Conservation (phyloP, 2,329 filamentous ascomycete species). For the Aspergillus novoparasiticus region DNA sequence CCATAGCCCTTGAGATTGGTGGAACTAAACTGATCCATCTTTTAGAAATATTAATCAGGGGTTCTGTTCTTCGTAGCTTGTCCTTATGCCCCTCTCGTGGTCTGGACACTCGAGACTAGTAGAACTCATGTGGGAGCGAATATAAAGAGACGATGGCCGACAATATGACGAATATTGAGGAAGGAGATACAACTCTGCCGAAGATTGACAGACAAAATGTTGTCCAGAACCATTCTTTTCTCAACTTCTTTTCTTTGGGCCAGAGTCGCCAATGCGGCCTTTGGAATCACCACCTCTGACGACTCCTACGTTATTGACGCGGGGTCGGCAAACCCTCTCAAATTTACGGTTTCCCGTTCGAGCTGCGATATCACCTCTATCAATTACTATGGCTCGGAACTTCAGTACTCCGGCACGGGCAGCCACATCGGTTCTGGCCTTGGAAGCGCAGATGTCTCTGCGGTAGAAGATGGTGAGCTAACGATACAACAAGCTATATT, state of each 20-base stretch:
- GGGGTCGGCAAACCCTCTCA: conserved; percentile 52
- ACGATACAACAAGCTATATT: neutral
- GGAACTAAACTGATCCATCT: conserved; percentile 11
- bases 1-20: conserved; percentile 11
- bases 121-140: neutral
- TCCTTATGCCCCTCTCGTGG: neutral
- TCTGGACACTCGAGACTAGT: neutral
- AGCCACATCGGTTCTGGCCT: conserved; percentile 64
- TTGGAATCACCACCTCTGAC: conserved; percentile 28
- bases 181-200: neutral
- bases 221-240: conserved; percentile 19
- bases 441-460: conserved; percentile 60
- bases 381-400: conserved; percentile 60
- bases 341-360: conserved; percentile 54
- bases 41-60: conserved; percentile 10
- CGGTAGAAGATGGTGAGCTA: conserved; percentile 37
- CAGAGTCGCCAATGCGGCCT: conserved; percentile 28
- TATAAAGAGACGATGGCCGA: neutral
- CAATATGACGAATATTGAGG: neutral
- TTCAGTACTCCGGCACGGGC: conserved; percentile 56
- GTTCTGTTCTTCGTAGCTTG: neutral
- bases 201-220: conserved; percentile 18
- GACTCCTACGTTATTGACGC: conserved; percentile 50
- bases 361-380: conserved; percentile 68
- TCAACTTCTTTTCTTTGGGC: conserved; percentile 25